Conservation (phyloP, 75 land plant genomes). For the Picea sitchensis region DNA sequence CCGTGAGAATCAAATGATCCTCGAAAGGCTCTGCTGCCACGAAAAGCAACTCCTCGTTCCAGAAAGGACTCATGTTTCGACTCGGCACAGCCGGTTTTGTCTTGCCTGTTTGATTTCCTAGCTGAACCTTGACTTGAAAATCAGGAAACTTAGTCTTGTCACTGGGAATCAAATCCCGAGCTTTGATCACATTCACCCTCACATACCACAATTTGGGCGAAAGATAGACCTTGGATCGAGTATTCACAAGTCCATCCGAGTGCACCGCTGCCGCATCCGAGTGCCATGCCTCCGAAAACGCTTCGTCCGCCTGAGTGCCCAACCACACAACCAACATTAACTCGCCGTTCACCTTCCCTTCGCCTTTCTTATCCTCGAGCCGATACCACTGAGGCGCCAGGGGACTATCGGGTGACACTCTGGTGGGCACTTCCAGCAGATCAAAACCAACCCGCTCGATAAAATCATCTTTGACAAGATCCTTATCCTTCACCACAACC, state of each 20-base stretch:
- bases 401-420: constrained; percentile 73
- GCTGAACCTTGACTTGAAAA: constrained; percentile 20
- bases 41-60: no score
- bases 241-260: constrained; percentile 24
- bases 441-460: no score
- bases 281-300: constrained; percentile 65
- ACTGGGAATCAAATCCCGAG: constrained; percentile 53
- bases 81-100: constrained; percentile 43
- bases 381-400: constrained; percentile 77
- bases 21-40: no score
- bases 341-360: constrained; percentile 32
- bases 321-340: constrained; percentile 79
- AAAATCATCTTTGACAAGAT: no score
- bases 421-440: constrained; percentile 41
- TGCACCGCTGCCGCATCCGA: constrained; percentile 43
- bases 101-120: constrained; percentile 51
- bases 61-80: no score
- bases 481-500: no score
- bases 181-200: constrained; percentile 52
- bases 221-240: no score
- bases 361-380: constrained; percentile 44
- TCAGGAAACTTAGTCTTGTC: constrained; percentile 33
- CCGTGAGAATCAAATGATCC: no score
- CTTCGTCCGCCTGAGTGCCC: constrained; percentile 81
- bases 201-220: no score